Base-by-base conservation (phyloP, 2,329 filamentous ascomycete genomes). In the Colletotrichum lindemuthianum region DNA sequence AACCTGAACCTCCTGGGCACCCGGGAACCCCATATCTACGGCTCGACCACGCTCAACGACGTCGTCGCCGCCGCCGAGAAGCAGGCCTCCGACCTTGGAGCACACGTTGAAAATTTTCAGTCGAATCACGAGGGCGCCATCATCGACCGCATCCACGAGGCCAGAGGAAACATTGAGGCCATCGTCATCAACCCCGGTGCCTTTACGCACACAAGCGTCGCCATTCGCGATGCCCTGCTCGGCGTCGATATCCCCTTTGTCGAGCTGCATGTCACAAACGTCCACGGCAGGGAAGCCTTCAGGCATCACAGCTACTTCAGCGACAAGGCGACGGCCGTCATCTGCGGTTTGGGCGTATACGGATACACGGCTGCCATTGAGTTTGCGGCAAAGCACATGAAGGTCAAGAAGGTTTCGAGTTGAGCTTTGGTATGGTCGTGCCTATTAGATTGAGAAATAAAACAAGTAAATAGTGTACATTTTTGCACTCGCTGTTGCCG, bases 1-100 rank as follows among this genome's bases (percentile, higher is more conserved):
- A 94, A 94, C 75, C 88, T 94, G 70, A 93, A 93, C 78, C 88
- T 94, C 53, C 85, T 94, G 36, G 91, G 91, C 40, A 90, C 86
- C 11, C 84, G 92, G 24, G 91, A 95, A 74, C 91, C 91, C 13
- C 79, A 87, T 34, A 84, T 92, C 71, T 93, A 94, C 79, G 91
- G 91, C 72, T 82, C 80, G 66, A 88, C 87, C 1, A 92, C 90
- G 0, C 86, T 94, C 11, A 54, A 79, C 16, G 86, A 92, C 68
- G 83, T 94, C 13, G 81, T 87, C 50, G 64, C 75, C 2, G 69
- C 78, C 9, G 84, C 85, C 32, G 71, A 79, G 52, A 66, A 77
- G 0, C 86, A 89, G 65, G 86, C 86, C 37, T 51, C 75, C 0
- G 68, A 73, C 0, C 81, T 88, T 2, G 80, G 80, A 1, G 73